phyloP scores from a whole-genome alignment of 805 yeast species.

The Diddensiella transvaalensis region DNA sequence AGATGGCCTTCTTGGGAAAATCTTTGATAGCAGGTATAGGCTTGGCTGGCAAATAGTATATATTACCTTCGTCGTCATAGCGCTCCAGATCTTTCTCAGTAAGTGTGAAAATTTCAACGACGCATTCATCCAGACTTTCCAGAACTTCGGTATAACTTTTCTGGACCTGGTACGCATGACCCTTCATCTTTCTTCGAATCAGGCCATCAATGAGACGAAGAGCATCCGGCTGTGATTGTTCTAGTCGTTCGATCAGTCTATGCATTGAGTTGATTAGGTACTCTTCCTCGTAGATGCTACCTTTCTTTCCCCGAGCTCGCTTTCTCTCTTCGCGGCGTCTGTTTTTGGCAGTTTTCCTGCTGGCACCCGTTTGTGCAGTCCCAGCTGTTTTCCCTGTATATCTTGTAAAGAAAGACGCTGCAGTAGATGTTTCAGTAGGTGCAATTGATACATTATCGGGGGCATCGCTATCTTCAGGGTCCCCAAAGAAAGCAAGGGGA shows the following conservation, averaged over 20 bases:
- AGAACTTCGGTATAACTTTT: slow-evolving; percentile 57
- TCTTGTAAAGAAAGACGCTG: slow-evolving; percentile 89
- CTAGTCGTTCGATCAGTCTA: slow-evolving; percentile 77
- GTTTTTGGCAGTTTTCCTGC: slow-evolving; percentile 88
- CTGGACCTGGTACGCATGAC: slow-evolving; percentile 81
- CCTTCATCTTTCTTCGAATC: slow-evolving; percentile 64
- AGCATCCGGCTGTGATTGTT: slow-evolving; percentile 72
- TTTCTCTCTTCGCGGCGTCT: slow-evolving; percentile 93
- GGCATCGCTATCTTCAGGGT: slow-evolving; percentile 69
- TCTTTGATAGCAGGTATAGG: slow-evolving; percentile 64
- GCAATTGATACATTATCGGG: slow-evolving; percentile 95
- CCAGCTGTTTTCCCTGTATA: slow-evolving; percentile 96
- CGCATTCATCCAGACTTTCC: slow-evolving; percentile 52
- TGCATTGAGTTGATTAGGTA: slow-evolving; percentile 85
- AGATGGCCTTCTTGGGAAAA: slow-evolving; percentile 35
- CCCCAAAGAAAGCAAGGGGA: slow-evolving; percentile 82
- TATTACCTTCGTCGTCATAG: slow-evolving; percentile 81
- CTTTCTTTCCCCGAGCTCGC: slow-evolving; percentile 95
- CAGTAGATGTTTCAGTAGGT: slow-evolving; percentile 88
- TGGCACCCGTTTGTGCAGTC: slow-evolving; percentile 94
- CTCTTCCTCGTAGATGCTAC: slow-evolving; percentile 96
- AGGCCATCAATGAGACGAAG: slow-evolving; percentile 68
- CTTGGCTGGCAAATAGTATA: slow-evolving; percentile 71
- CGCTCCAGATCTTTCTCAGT: slow-evolving; percentile 87
- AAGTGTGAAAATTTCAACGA: slow-evolving; percentile 73